Percentiles rank a stretch among this genome's conserved stretches.
phyloP scores from a whole-genome alignment of 192 early-diverging fungal species.

The Piromyces sp. region DNA sequence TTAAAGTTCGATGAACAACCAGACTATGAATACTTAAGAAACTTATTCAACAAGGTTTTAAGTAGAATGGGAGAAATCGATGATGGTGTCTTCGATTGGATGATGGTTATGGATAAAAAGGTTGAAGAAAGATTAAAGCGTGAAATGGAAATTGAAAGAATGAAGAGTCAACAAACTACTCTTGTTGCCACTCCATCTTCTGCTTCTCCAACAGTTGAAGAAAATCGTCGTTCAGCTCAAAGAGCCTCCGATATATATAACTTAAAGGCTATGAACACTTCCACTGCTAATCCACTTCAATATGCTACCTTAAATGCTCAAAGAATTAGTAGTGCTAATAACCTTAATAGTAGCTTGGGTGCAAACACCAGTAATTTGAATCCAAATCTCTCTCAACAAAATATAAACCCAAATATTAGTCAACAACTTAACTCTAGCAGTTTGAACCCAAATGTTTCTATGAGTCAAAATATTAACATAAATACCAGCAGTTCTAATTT shows the following conservation, averaged over 20 bases:
- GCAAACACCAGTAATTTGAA: neutral
- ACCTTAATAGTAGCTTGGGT: neutral
- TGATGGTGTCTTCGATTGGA: slow-evolving; percentile 94
- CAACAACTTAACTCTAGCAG: neutral
- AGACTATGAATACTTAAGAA: slow-evolving; percentile 83
- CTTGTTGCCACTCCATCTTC: neutral
- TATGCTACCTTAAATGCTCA: neutral
- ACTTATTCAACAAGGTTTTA: slow-evolving; percentile 59
- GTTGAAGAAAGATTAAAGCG: neutral
- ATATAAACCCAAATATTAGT: neutral
- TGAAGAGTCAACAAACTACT: neutral
- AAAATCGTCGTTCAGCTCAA: neutral
- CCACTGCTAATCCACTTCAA: neutral
- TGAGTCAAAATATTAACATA: neutral
- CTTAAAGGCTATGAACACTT: neutral
- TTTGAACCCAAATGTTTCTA: neutral
- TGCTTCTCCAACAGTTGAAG: neutral
- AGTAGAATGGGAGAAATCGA: slow-evolving; percentile 53
- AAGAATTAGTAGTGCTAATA: neutral
- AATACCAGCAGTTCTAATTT: neutral
- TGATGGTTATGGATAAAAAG: slow-evolving; percentile 36
- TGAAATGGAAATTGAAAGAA: neutral
- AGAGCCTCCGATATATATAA: neutral
- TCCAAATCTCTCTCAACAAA: neutral
- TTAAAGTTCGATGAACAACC: slow-evolving; percentile 89